Base-by-base conservation (phyloP, 78 protist genomes). In the Dictyostelium brefeldianum region DNA sequence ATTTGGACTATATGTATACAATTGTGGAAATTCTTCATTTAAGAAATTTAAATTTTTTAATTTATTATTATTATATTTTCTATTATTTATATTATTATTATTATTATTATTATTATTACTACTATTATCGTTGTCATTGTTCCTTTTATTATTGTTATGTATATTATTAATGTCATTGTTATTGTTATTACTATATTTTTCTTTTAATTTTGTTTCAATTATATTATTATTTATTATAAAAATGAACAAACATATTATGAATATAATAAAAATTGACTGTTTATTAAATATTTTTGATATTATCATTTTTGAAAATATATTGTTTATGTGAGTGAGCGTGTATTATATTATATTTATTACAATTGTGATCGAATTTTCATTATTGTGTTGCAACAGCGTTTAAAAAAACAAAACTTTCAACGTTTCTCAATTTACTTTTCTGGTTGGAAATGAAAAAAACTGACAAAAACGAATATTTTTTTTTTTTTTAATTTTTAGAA, bases 21-120 rank as follows among this genome's bases (percentile, higher is more conserved):
- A 29, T 46, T 73, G 79, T 43, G 79, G 79, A n/a, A 20, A 73
- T 73, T 20, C 27, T 20, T 73, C 79, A 46, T 73, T 73, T n/a
- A 73, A 46, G 46, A 73, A 73, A 46, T 47, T 73, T 6, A 31
- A n/a, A 46, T 46, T 31, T 31, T 31, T 65, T 25, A 29, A 22
- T n/a, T 62, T 62, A 62, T 62, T 62, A 62, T 62, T 62, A 22
- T 59, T 59, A 59, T 59, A 8, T 7, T 62, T 62, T 10, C 25
- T 62, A 27, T 62, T n/a, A 62, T 62, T 62, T 8, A 27, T 65
- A 12, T 22, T 59, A 7, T 59, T 59, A 8, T 59, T 59, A 22
- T n/a, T 59, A 22, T 59, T 59, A 14, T 65, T 65, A 5, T 65
- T 65, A 14, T 14, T 65, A 29, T 65, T 65, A 29, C 27, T 14